phyloP scores from a whole-genome alignment of 139 green algal species.

The Spirogloea muscicola region DNA sequence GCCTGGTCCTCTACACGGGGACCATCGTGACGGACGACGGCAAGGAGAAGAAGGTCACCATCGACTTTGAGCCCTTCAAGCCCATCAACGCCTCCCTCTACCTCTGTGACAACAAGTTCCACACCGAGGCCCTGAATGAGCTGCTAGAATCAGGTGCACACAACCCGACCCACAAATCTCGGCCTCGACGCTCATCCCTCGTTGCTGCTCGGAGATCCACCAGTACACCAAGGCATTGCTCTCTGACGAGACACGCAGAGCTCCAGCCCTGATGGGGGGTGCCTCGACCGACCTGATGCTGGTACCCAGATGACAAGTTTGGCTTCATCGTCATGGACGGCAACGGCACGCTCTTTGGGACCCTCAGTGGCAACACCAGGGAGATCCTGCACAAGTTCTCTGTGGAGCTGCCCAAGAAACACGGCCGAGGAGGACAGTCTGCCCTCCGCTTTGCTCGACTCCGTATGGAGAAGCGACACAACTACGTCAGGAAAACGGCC shows the following conservation, averaged over 20 bases:
- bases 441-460: constrained; percentile 96
- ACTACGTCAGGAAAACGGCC: constrained; percentile 96
- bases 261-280: neutral
- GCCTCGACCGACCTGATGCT: no score
- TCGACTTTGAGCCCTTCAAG: constrained; percentile 99
- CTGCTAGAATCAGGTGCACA: constrained; percentile 88
- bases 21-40: constrained; percentile 97
- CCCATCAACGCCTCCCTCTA: constrained; percentile 99
- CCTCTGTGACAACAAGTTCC: constrained; percentile 99
- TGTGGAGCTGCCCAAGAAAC: constrained; percentile 99
- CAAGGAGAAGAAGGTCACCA: constrained; percentile 99
- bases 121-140: constrained; percentile 94
- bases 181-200: constrained; percentile 76
- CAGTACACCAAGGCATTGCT: no score
- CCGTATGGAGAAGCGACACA: constrained; percentile 97
- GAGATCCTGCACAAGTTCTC: constrained; percentile 94
- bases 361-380: constrained; percentile 90
- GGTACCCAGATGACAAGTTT: constrained; percentile 85
- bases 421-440: constrained; percentile 89
- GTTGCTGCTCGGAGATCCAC: constrained; percentile 14
- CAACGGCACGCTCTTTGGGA: constrained; percentile 94
- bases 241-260: neutral
- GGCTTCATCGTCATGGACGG: constrained; percentile 99
- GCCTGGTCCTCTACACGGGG: constrained; percentile 95
- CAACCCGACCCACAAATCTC: no score